Evolutionary conservation across 768 basidiomycete genomes (phyloP).

Genomic region (Trichaptum fuscoviolaceum): DNA sequence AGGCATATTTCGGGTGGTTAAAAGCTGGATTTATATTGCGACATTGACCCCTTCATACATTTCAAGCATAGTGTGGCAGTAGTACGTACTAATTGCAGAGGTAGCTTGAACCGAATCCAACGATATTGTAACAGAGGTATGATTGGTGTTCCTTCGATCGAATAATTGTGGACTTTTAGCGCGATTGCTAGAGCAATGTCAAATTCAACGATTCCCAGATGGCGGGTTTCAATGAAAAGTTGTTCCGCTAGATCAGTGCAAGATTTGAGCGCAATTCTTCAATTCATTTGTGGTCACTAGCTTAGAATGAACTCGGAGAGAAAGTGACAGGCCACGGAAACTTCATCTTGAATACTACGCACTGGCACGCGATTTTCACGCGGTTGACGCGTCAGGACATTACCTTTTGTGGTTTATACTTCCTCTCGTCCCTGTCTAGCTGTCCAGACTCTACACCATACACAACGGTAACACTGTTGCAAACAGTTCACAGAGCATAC

Average conservation of each 20-base stretch:
- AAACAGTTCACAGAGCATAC: background rate
- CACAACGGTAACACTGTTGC: background rate
- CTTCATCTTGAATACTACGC: no score
- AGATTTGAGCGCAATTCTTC: background rate
- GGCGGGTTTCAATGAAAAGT: background rate
- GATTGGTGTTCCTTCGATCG: background rate
- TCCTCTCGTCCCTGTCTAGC: background rate
- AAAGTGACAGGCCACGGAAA: background rate
- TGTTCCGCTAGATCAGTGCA: background rate
- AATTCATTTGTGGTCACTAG: background rate
- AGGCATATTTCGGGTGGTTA: conserved; percentile 29
- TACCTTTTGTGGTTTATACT: background rate
- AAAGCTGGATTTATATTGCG: background rate
- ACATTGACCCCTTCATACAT: background rate
- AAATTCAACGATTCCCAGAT: background rate
- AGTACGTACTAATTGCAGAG: background rate
- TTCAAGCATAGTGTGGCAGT: no score
- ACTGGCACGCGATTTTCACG: background rate
- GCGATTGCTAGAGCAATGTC: background rate
- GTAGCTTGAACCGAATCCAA: background rate
- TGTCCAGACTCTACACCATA: background rate
- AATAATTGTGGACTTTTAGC: no score
- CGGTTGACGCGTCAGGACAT: background rate
- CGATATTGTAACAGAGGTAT: background rate
- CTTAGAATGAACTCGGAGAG: background rate